Conservation (phyloP, 2,329 filamentous ascomycete genomes). For the Chaetomium globosum region DNA sequence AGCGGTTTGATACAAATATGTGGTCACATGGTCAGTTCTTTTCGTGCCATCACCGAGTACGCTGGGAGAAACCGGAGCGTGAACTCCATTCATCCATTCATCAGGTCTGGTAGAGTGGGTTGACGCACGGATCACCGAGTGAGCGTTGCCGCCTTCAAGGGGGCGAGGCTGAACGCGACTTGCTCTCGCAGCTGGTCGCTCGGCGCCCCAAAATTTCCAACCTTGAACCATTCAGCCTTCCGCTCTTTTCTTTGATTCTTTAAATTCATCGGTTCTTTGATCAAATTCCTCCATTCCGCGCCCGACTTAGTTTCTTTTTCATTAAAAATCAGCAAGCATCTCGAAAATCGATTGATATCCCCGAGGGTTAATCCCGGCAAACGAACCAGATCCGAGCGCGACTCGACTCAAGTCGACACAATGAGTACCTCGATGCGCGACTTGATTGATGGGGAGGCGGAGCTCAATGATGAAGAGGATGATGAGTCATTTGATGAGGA, state of each 20-base stretch:
- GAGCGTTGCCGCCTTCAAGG: slow-evolving; percentile 5
- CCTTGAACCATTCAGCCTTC: slow-evolving; percentile 21
- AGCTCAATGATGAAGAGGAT: slow-evolving; percentile 82
- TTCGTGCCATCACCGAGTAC: not conserved
- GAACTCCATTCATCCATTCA: not conserved
- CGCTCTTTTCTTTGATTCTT: not conserved
- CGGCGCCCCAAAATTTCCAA: slow-evolving; percentile 24
- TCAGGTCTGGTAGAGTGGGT: not conserved
- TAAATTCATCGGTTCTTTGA: slow-evolving; percentile 19
- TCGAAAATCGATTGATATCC: not conserved
- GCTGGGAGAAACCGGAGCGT: too few relatives aligned
- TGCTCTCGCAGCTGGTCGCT: not conserved
- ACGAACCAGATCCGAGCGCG: not conserved
- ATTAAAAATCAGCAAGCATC: not conserved
- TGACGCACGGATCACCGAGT: slow-evolving; percentile 15
- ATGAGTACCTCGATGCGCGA: slow-evolving; percentile 71
- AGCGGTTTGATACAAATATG: not conserved
- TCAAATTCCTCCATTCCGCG: not conserved
- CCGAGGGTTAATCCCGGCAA: not conserved
- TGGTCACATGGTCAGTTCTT: not conserved
- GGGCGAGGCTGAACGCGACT: slow-evolving; percentile 27
- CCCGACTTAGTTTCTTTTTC: slow-evolving; percentile 4
- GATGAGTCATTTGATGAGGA: slow-evolving; percentile 83
- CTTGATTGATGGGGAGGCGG: slow-evolving; percentile 75
- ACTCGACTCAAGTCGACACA: slow-evolving; percentile 38